These are phyloP conservation scores for Cytidiella melzeri DNA, from an alignment of 768 basidiomycete genomes.

Conservation along the genomic window DNA sequence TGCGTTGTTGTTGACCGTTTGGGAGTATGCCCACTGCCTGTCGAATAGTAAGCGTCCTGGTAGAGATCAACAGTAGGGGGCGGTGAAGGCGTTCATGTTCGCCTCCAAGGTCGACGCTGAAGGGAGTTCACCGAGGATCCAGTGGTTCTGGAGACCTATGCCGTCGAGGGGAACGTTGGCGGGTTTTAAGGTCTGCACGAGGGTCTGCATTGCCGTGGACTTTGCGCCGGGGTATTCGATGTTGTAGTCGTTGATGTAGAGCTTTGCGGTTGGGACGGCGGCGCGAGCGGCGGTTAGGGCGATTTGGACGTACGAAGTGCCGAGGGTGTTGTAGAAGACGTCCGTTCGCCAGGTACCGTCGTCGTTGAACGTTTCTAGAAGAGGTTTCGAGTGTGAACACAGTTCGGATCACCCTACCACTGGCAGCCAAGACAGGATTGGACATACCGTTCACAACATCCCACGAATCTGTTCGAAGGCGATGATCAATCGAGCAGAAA, in stretches of 20 bases:
- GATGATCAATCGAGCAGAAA: too few relatives aligned
- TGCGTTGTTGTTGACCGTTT: too few relatives aligned
- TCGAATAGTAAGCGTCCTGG: too few relatives aligned
- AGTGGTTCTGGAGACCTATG: conserved; percentile 54
- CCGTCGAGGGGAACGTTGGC: conserved; percentile 53
- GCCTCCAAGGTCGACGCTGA: conserved; percentile 59
- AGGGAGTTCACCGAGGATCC: too few relatives aligned
- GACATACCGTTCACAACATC: conserved; percentile 45
- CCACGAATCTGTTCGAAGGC: conserved; percentile 43
- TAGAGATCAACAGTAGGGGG: too few relatives aligned
- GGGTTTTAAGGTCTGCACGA: conserved; percentile 41
- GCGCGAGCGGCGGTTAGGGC: conserved; percentile 45
- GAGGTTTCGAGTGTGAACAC: background rate
- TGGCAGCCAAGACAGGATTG: too few relatives aligned
- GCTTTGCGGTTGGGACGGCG: conserved; percentile 51
- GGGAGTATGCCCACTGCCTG: too few relatives aligned
- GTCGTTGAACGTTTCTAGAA: conserved; percentile 45
- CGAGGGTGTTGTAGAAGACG: conserved; percentile 49
- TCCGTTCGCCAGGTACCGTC: conserved; percentile 47
- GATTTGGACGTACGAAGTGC: conserved; percentile 39
- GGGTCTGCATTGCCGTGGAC: conserved; percentile 49
- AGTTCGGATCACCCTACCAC: too few relatives aligned
- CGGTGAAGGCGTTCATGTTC: too few relatives aligned
- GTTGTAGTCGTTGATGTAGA: conserved; percentile 43
- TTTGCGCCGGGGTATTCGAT: conserved; percentile 41